Evolutionary conservation across 179 eudicot species (phyloP), one percentile per base, ranked within the genome.

Genomic region (Sideroxylon spinosum): DNA sequence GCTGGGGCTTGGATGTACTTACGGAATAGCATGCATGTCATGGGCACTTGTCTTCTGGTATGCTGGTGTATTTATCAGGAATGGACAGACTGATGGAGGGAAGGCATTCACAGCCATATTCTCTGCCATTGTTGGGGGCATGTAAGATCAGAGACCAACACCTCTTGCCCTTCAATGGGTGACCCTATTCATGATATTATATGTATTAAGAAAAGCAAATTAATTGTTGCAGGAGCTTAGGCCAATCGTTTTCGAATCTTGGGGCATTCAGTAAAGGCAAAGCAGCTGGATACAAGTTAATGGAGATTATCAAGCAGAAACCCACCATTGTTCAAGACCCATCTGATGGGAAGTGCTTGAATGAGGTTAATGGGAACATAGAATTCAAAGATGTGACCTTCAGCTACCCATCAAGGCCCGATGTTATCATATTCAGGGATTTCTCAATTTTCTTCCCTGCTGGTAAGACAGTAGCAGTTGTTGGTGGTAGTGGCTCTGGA

Each of bases 11-110:
- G 99, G 99, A 72, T 95, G 99, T 74, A 95, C 99, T n/a, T 95
- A 95, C 79, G 99, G 99, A 75, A 95, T 95, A 78, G 99, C 99
- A 28, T 95, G 99, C 89, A 95, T 95, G 99, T 95, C 99, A 16
- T 95, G 99, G 99, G 99, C 99, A 74, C 90, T 95, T 75, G 99
- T 95, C 50, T 95, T 95, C 82, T 95, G 99, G 99, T 95, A 95
- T 75, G 99, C 99, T 25, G 99, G 99, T 57, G 99, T 95, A 82
- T 95, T 95, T 81, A 93, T 95, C 78, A 86, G 99, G 80, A 92
- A 91, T 59, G 99, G 99, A 57, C 97, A 95, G 86, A 93, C 94
- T 25, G 99, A 95, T 84, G 99, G 99, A 1, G 99, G 99, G 68
- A 95, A 95, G 84, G 99, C 99, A 14, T 95, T 95, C 85, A 95